A percentile compares a stretch with the other conserved stretches of the same genome.
Evolutionary conservation across 1,284 basidiomycete genomes (phyloP).

Genomic region (Quambalaria eucalypti): DNA sequence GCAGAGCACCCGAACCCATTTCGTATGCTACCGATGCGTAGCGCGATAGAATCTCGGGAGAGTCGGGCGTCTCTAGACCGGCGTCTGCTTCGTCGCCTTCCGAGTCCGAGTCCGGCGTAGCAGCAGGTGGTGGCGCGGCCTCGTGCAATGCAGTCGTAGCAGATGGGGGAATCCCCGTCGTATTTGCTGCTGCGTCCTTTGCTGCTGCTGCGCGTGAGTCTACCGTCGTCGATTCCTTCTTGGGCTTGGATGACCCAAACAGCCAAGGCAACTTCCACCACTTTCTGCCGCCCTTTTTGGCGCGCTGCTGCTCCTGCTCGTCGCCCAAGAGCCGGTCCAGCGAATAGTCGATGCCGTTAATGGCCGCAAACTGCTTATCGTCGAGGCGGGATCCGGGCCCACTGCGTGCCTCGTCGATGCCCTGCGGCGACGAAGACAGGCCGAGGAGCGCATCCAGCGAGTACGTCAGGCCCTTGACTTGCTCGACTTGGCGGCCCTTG

Average conservation of each 20-base stretch:
- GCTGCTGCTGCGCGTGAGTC: no score
- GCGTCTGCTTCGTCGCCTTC: conserved; percentile 38
- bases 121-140: conserved; percentile 11
- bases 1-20: conserved; percentile 38
- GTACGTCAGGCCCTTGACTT: conserved; percentile 94
- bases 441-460: conserved; percentile 78
- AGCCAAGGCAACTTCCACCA: conserved; percentile 18
- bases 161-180: conserved; percentile 4
- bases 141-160: no score
- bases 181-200: no score
- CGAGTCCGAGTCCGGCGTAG: conserved; percentile 7
- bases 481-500: conserved; percentile 71
- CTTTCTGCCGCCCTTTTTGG: conserved; percentile 9
- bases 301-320: no score
- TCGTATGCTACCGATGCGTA: conserved; percentile 45
- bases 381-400: conserved; percentile 51
- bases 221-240: neutral
- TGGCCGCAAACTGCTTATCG: conserved; percentile 82
- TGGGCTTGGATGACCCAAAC: neutral
- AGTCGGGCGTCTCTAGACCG: conserved; percentile 39
- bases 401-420: conserved; percentile 17
- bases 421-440: conserved; percentile 20
- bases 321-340: conserved; percentile 61
- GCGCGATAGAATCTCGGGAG: conserved; percentile 40
- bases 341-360: conserved; percentile 94